A percentile compares a stretch with the other conserved stretches of the same genome.
Evolutionary conservation across 352 stramenopile genomes (phyloP).

Genomic region (Globisporangium sylvaticum): DNA sequence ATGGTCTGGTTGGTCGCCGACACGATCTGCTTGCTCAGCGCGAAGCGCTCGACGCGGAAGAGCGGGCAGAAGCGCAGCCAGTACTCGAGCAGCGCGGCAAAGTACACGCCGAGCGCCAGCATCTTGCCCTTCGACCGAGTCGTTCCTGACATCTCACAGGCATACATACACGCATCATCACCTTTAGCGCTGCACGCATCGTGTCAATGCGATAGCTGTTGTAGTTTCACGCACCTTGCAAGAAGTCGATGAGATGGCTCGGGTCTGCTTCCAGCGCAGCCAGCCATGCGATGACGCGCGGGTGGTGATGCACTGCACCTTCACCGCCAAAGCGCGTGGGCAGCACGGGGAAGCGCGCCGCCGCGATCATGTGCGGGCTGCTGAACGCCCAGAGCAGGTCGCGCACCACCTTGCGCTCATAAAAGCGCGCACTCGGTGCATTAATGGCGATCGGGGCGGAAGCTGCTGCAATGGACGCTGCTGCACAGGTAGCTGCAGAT

Average conservation of each 20-base stretch:
- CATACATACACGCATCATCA: neutral
- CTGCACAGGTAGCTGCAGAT: neutral
- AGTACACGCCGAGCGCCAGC: constrained; percentile 68
- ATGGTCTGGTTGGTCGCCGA: constrained; percentile 57
- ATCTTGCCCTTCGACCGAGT: constrained; percentile 25
- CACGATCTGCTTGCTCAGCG: constrained; percentile 59
- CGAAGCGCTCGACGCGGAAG: constrained; percentile 39
- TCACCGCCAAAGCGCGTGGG: constrained; percentile 27
- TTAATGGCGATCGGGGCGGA: neutral
- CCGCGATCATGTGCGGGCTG: constrained; percentile 56
- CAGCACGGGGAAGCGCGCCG: constrained; percentile 38
- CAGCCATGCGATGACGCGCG: constrained; percentile 46
- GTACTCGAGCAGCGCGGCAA: constrained; percentile 63
- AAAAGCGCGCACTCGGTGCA: constrained; percentile 5
- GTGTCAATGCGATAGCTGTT: neutral
- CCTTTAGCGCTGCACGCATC: neutral
- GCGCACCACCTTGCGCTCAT: constrained; percentile 52
- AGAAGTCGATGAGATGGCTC: constrained; percentile 39
- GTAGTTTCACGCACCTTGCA: constrained; percentile 33
- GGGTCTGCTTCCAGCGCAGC: constrained; percentile 36
- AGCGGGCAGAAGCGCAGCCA: constrained; percentile 57
- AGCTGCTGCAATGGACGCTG: neutral
- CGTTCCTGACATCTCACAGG: constrained; percentile 22
- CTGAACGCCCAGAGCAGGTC: constrained; percentile 61
- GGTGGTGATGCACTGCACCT: constrained; percentile 18